A percentile compares a stretch with the other conserved stretches of the same genome.
Evolutionary conservation across 164 flowering plant genomes (phyloP).

Genomic region (Vitis rupestris): DNA sequence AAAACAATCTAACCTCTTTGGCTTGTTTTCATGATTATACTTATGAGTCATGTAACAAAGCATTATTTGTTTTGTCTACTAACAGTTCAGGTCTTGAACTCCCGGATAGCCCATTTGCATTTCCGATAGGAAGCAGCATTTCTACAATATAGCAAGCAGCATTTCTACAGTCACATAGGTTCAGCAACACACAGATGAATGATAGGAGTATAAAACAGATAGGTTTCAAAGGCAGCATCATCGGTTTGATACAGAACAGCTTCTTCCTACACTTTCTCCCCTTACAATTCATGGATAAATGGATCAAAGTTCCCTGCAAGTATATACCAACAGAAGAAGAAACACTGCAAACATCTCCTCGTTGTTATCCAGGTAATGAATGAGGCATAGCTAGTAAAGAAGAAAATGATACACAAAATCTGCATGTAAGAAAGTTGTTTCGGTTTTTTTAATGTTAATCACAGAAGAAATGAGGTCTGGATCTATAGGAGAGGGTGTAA

Average conservation of each 20-base stretch:
- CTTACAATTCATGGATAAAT: neutral
- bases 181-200: conserved; percentile 25
- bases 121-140: conserved; percentile 15
- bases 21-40: neutral
- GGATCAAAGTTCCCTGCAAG: conserved; percentile 17
- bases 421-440: conserved; percentile 29
- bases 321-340: conserved; percentile 28
- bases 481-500: conserved; percentile 13
- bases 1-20: neutral
- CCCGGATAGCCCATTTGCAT: conserved; percentile 75
- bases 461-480: conserved; percentile 8
- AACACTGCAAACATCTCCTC: conserved; percentile 12
- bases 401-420: conserved; percentile 23
- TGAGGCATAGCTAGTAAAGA: conserved; percentile 19
- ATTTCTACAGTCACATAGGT: conserved; percentile 44
- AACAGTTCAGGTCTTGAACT: conserved; percentile 51
- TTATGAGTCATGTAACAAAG: no score
- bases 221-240: conserved; percentile 17
- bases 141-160: conserved; percentile 27
- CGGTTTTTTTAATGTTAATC: conserved; percentile 9
- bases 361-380: conserved; percentile 11
- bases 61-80: neutral
- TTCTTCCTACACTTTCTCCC: neutral
- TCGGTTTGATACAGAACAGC: conserved; percentile 14
- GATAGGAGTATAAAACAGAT: conserved; percentile 20